Evolutionary conservation across 2,329 filamentous ascomycete genomes (phyloP).

Genomic region (Hypomyces perniciosus): DNA sequence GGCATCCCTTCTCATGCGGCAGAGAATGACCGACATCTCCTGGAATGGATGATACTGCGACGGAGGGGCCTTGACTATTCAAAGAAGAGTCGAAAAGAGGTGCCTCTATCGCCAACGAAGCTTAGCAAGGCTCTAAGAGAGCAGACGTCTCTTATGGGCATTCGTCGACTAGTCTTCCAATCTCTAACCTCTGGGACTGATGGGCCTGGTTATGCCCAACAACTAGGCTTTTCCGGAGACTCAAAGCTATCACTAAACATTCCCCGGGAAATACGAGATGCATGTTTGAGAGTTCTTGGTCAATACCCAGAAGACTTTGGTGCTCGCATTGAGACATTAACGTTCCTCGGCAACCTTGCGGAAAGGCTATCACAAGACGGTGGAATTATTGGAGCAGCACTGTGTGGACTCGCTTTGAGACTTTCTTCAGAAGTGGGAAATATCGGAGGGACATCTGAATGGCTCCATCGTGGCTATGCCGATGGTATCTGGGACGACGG

Average conservation of each 20-base stretch:
- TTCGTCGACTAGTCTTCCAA: constrained; percentile 28
- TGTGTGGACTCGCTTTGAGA: constrained; percentile 26
- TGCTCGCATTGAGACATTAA: constrained; percentile 21
- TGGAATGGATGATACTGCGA: constrained; percentile 32
- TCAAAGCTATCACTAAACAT: constrained; percentile 10
- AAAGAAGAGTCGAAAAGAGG: constrained; percentile 2
- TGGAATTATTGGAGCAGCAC: constrained; percentile 19
- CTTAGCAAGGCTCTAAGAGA: constrained; percentile 17
- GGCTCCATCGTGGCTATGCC: constrained; percentile 20
- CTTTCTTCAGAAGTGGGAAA: constrained; percentile 25
- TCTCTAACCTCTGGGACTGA: constrained; percentile 20
- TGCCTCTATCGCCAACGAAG: constrained; percentile 10
- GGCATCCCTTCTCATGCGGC: constrained; percentile 25
- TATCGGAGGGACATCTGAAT: constrained; percentile 19
- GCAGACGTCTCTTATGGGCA: constrained; percentile 21
- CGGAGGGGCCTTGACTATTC: constrained; percentile 13
- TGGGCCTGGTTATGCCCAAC: constrained; percentile 15
- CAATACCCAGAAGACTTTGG: constrained; percentile 3
- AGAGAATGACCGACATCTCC: constrained; percentile 25
- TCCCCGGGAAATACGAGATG: constrained; percentile 18
- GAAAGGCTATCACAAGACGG: constrained; percentile 25
- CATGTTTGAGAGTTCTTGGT: constrained; percentile 18
- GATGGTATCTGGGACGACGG: constrained; percentile 12
- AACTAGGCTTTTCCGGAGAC: not conserved
- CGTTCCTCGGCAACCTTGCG: constrained; percentile 37